These are phyloP conservation scores for Paecilomyces sp. DNA, from an alignment of 2,329 filamentous ascomycete genomes.

Conservation along the genomic window DNA sequence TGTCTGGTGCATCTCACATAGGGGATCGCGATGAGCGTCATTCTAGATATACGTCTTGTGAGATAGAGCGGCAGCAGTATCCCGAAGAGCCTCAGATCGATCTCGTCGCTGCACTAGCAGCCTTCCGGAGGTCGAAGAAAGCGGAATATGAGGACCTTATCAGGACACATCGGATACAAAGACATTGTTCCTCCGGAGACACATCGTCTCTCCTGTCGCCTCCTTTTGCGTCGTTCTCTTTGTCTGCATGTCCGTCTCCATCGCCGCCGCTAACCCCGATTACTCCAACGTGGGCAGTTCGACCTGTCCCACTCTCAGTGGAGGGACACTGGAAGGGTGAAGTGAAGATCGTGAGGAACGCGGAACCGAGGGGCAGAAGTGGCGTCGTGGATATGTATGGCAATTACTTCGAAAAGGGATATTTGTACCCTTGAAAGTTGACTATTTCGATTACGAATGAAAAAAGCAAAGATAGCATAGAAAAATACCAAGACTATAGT, in stretches of 20 bases:
- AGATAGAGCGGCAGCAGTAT: slow-evolving; percentile 7
- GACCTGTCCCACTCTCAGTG: slow-evolving; percentile 31
- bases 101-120: slow-evolving; percentile 47
- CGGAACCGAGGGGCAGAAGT: slow-evolving; percentile 29
- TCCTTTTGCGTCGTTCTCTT: slow-evolving; percentile 4
- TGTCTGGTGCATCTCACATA: background rate
- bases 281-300: slow-evolving; percentile 2
- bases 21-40: background rate
- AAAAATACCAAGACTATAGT: background rate
- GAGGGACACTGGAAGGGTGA: slow-evolving; percentile 56
- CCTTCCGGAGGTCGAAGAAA: slow-evolving; percentile 48
- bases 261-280: slow-evolving; percentile 10
- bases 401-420: slow-evolving; percentile 47
- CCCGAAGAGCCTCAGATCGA: slow-evolving; percentile 31
- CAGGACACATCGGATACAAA: slow-evolving; percentile 14
- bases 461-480: background rate
- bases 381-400: slow-evolving; percentile 47
- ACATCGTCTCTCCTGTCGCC: slow-evolving; percentile 9
- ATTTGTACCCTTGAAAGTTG: slow-evolving; percentile 40
- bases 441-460: background rate
- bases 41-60: slow-evolving; percentile 3
- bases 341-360: slow-evolving; percentile 49
- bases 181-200: slow-evolving; percentile 17
- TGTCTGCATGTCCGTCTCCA: slow-evolving; percentile 1
- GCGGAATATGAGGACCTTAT: slow-evolving; percentile 37